Percentiles rank a stretch among this genome's conserved stretches.
Evolutionary conservation across 2,329 filamentous ascomycete species (phyloP).

Genomic region (Teratosphaeria pseudoeucalypti): DNA sequence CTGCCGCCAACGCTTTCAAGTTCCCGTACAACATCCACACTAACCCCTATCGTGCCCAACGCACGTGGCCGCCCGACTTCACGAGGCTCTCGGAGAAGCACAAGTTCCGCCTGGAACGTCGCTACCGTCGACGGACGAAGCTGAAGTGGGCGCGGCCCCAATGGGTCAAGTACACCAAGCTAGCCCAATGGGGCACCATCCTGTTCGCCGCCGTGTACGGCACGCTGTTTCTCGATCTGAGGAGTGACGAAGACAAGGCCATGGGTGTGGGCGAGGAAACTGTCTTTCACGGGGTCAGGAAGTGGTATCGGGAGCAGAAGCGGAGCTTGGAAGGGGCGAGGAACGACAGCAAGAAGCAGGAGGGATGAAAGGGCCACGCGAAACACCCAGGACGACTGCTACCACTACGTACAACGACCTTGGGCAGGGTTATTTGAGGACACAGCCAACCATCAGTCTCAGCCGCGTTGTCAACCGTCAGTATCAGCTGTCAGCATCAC

Average conservation of each 20-base stretch:
- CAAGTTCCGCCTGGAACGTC: constrained; percentile 68
- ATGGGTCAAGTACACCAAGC: constrained; percentile 55
- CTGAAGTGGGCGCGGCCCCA: constrained; percentile 51
- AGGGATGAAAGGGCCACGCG: not conserved
- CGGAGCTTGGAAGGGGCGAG: not conserved
- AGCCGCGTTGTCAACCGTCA: too few relatives aligned
- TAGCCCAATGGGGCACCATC: constrained; percentile 53
- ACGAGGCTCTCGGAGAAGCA: constrained; percentile 57
- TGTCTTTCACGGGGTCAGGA: constrained; percentile 43
- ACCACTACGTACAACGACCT: too few relatives aligned
- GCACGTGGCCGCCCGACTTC: constrained; percentile 71
- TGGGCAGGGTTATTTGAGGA: too few relatives aligned
- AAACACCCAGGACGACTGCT: too few relatives aligned
- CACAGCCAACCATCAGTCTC: too few relatives aligned
- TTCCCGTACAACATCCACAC: constrained; percentile 32
- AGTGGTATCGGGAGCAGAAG: constrained; percentile 4
- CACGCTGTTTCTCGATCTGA: constrained; percentile 50
- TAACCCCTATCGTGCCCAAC: constrained; percentile 56
- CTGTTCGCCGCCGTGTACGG: constrained; percentile 46
- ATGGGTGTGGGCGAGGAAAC: constrained; percentile 33
- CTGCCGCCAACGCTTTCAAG: constrained; percentile 9
- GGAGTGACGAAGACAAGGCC: constrained; percentile 3
- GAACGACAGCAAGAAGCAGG: not conserved
- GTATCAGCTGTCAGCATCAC: too few relatives aligned
- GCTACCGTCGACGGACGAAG: constrained; percentile 60